Evolutionary conservation across 495 filamentous ascomycete species (phyloP).

Genomic region (Aspergillus bridgeri): DNA sequence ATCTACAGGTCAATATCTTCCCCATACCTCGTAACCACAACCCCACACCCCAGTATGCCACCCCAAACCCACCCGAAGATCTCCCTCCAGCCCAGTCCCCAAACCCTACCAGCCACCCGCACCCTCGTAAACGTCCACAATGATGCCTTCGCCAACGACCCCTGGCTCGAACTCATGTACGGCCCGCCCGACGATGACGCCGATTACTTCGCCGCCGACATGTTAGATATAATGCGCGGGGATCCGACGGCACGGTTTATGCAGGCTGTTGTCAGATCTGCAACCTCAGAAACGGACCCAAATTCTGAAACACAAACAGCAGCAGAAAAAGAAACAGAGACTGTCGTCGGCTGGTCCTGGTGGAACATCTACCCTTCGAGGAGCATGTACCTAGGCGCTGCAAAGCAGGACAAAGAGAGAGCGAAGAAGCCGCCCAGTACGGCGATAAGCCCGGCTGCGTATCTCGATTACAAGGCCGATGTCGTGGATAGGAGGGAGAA

Average conservation of each 20-base stretch:
- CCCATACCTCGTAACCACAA: too few species aligned
- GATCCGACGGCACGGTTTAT: neutral
- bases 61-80: too few species aligned
- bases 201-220: neutral
- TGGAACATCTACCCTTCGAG: slow-evolving; percentile 1
- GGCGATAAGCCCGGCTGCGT: neutral
- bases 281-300: too few species aligned
- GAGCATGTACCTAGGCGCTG: neutral
- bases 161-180: neutral
- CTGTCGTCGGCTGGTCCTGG: neutral
- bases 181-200: neutral
- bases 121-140: neutral
- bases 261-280: neutral
- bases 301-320: too few species aligned
- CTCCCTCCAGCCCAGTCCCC: neutral
- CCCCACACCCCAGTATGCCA: too few species aligned
- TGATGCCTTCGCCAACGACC: neutral
- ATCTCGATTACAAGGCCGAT: neutral
- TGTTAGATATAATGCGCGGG: neutral
- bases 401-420: neutral
- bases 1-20: too few species aligned
- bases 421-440: neutral
- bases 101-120: neutral
- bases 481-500: neutral
- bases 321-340: neutral